phyloP scores from a whole-genome alignment of 2,329 filamentous ascomycete genomes.

The Scolecobasidium constrictum region DNA sequence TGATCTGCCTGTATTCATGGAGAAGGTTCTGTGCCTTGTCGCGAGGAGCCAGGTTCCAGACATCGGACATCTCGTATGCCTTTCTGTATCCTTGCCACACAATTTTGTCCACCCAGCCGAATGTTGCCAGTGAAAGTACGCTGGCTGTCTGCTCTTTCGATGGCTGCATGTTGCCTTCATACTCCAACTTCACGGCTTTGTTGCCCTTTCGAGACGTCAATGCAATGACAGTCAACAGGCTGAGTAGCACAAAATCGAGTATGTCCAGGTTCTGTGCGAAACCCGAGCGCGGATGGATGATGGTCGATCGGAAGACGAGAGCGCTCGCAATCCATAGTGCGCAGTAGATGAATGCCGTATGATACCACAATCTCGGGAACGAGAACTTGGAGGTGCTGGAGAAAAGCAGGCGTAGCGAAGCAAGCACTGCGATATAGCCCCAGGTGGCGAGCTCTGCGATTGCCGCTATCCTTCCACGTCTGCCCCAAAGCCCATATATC shows the following conservation, averaged over 20 bases:
- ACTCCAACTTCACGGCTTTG: slow-evolving; percentile 75
- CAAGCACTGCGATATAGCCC: slow-evolving; percentile 69
- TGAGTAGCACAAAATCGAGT: slow-evolving; percentile 62
- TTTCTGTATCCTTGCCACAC: slow-evolving; percentile 83
- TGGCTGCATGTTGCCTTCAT: slow-evolving; percentile 79
- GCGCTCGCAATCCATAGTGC: slow-evolving; percentile 70
- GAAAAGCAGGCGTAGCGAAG: slow-evolving; percentile 58
- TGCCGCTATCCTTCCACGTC: slow-evolving; percentile 47
- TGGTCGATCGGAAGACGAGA: slow-evolving; percentile 70
- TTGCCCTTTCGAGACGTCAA: slow-evolving; percentile 84
- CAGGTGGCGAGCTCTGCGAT: slow-evolving; percentile 62
- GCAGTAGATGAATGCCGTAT: slow-evolving; percentile 76
- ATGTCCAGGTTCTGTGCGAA: slow-evolving; percentile 55
- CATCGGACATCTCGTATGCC: slow-evolving; percentile 68
- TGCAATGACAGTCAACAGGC: slow-evolving; percentile 64
- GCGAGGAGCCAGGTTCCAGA: slow-evolving; percentile 83
- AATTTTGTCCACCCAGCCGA: slow-evolving; percentile 82
- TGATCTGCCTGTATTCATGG: slow-evolving; percentile 71
- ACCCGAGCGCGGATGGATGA: slow-evolving; percentile 63
- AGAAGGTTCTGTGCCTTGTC: slow-evolving; percentile 81
- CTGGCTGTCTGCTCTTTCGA: slow-evolving; percentile 81
- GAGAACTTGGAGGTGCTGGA: slow-evolving; percentile 49
- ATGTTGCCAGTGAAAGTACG: slow-evolving; percentile 76
- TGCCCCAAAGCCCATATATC: slow-evolving; percentile 47
- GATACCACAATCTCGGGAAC: slow-evolving; percentile 76